Conservation (phyloP, 306 rosid species). For the Leucaena leucocephala region DNA sequence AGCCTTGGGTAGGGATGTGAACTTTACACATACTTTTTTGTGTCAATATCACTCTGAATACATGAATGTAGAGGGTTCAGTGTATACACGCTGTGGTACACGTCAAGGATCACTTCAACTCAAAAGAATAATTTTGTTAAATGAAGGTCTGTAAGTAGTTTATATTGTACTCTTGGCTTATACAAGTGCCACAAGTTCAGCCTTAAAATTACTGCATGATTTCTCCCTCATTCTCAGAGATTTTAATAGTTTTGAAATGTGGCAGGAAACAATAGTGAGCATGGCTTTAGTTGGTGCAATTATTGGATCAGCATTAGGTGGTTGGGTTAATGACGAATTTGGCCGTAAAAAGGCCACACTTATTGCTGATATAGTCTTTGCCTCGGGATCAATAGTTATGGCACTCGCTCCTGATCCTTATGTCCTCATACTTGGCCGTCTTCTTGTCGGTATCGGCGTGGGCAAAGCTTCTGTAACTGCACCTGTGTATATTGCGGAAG, state of each 20-base stretch:
- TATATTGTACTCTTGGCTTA: neutral
- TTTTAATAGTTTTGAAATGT: neutral
- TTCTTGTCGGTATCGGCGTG: conserved; percentile 73
- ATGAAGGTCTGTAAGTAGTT: neutral
- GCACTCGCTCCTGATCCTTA: conserved; percentile 73
- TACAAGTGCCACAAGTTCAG: neutral
- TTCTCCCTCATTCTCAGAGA: neutral
- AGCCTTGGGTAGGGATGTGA: neutral
- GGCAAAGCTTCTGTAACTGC: conserved; percentile 89
- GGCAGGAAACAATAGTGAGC: conserved; percentile 86
- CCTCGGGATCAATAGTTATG: conserved; percentile 68
- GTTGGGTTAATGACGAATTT: conserved; percentile 78
- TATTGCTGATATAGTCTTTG: conserved; percentile 68
- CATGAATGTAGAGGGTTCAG: neutral
- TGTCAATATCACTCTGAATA: neutral
- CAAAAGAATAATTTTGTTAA: neutral
- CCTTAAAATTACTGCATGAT: neutral
- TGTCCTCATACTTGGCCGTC: conserved; percentile 74
- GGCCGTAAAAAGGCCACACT: conserved; percentile 85
- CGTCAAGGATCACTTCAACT: neutral
- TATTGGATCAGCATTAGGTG: conserved; percentile 80
- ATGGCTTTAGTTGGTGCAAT: conserved; percentile 92
- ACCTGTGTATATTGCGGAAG: conserved; percentile 89
- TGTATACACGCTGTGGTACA: neutral
- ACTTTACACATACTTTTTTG: neutral